These are phyloP conservation scores for Desmodesmus armatus DNA, from an alignment of 139 green algal species.

Conservation along the genomic window DNA sequence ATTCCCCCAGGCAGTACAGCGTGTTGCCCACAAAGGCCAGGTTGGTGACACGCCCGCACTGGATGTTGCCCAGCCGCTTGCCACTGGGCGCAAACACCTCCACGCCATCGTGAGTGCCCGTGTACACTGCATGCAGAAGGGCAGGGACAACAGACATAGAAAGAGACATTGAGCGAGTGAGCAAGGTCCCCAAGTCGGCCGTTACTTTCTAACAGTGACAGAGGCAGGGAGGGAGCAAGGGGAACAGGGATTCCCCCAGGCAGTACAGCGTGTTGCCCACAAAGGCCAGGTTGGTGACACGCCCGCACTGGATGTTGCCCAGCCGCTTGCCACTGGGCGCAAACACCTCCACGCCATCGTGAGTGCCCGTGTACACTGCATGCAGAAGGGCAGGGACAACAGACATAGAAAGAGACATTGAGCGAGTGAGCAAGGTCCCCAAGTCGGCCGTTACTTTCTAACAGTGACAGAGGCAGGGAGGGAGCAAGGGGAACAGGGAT, in stretches of 20 bases:
- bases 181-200: too few species aligned
- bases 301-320: conserved; percentile 15
- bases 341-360: conserved; percentile 43
- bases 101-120: conserved; percentile 31
- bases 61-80: conserved; percentile 28
- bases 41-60: conserved; percentile 11
- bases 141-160: not conserved
- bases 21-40: conserved; percentile 37
- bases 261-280: conserved; percentile 27
- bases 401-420: too few species aligned
- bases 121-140: conserved; percentile 18
- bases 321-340: conserved; percentile 9
- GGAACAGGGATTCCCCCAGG: too few species aligned
- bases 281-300: conserved; percentile 38
- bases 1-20: conserved; percentile 33
- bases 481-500: not conserved
- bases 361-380: conserved; percentile 35
- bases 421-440: not conserved
- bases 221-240: too few species aligned
- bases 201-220: too few species aligned
- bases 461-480: not conserved
- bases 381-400: not conserved
- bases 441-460: not conserved
- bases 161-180: too few species aligned
- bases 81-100: conserved; percentile 37